Base-by-base conservation (phyloP, 2,329 filamentous ascomycete species). In the Penicillium olsonii region DNA sequence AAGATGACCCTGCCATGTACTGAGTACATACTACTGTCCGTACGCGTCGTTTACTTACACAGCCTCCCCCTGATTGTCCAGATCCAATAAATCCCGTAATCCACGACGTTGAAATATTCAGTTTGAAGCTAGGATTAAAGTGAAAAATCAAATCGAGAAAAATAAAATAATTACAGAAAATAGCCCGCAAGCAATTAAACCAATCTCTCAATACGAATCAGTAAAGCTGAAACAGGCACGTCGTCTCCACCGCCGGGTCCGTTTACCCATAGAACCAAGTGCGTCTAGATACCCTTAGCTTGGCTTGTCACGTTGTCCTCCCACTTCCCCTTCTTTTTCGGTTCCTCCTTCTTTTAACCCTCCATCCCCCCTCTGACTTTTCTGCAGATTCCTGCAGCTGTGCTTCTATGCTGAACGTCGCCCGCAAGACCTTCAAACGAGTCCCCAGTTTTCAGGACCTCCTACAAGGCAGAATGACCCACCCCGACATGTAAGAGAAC, bases 381-480 rank as follows among this genome's bases (percentile, higher is more conserved):
- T 47, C 54, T 63, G 60, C 62, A 67, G 62, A 57, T 46, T 63
- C 53, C 37, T 57, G 57, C 66, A 68, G 63, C 65, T 62, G 60
- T 60, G 55, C 53, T 57, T 70, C 63, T 69, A 72, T 73, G 70
- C 69, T 73, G 60, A 72, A 66, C 61, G 62, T 73, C 66, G 70
- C 69, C 53, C 69, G 69, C 57, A 72, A 65, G 59, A 73, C 70
- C 56, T 63, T 73, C 52, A 70, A 71, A 61, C 68, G 70, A 59
- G 70, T 72, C 57, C 70, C 71, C 61, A 73, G 70, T 65, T 72
- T 73, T 56, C 71, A 73, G 69, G 71, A 73, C 66, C 69, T 73
- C 57, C 64, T 73, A 62, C 70, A 73, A 72, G 69, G 70, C 70
- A 74, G 68, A 63, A 74, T 73, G 71, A 70, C 67, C 65, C 68